These are phyloP conservation scores for Carex parvula DNA, from an alignment of 176 grass and related monocot species.

Conservation along the genomic window DNA sequence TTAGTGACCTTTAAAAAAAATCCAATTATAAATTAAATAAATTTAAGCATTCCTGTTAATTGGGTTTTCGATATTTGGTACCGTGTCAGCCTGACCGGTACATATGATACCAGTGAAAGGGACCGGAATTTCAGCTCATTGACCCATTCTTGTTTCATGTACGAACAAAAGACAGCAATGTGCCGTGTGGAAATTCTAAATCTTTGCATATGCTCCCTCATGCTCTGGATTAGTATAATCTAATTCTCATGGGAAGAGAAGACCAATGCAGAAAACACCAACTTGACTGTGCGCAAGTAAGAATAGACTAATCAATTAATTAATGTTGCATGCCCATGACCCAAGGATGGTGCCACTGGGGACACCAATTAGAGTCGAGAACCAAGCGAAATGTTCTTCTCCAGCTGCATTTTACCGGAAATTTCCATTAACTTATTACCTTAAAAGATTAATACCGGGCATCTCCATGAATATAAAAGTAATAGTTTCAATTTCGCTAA, in stretches of 20 bases:
- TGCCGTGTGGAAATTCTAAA: slow-evolving; percentile 19
- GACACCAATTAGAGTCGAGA: neutral
- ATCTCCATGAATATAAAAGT: no score
- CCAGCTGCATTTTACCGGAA: neutral
- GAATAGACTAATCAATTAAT: neutral
- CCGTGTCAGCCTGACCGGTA: neutral
- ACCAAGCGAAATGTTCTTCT: neutral
- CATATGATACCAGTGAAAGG: neutral
- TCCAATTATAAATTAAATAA: neutral
- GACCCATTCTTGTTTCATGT: neutral
- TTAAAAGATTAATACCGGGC: neutral
- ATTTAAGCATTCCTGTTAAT: neutral
- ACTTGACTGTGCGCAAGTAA: slow-evolving; percentile 3
- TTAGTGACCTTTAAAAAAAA: neutral
- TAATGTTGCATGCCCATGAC: slow-evolving; percentile 19
- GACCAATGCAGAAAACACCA: slow-evolving; percentile 14
- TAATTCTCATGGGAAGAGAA: slow-evolving; percentile 2
- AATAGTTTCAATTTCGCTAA: no score
- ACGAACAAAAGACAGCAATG: slow-evolving; percentile 21
- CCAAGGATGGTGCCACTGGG: slow-evolving; percentile 17
- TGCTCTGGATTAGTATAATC: slow-evolving; percentile 18
- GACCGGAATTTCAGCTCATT: neutral
- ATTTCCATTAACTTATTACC: neutral
- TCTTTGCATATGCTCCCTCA: slow-evolving; percentile 17
- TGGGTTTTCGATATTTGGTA: neutral